Evolutionary conservation across 2,329 filamentous ascomycete species (phyloP).

Genomic region (Boeremia lycopersici): DNA sequence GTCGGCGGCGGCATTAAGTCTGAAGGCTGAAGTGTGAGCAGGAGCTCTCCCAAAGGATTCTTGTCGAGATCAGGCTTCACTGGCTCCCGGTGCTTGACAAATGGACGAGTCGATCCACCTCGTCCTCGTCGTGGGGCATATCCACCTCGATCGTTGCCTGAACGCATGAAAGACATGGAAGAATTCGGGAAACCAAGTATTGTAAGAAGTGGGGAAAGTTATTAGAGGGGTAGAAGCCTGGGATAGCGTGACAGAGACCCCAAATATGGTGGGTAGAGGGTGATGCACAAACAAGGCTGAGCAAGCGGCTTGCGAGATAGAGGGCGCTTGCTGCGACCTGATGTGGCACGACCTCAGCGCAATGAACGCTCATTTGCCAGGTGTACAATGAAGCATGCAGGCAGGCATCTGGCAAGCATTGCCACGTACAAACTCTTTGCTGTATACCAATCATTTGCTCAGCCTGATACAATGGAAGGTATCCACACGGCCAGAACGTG

Average conservation of each 20-base stretch:
- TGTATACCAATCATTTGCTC: conserved; percentile 36
- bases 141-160: conserved; percentile 23
- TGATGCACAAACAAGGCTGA: conserved; percentile 37
- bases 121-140: conserved; percentile 31
- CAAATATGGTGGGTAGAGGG: neutral
- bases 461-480: conserved; percentile 7
- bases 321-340: conserved; percentile 19
- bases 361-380: conserved; percentile 22
- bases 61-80: conserved; percentile 30
- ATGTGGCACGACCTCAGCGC: conserved; percentile 26
- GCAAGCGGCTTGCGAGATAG: conserved; percentile 20
- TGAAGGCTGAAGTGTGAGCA: conserved; percentile 25
- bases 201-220: neutral
- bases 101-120: conserved; percentile 18
- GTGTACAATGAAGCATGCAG: conserved; percentile 22
- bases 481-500: neutral
- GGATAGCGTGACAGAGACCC: neutral
- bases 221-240: neutral
- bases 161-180: neutral
- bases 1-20: conserved; percentile 11
- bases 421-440: conserved; percentile 17
- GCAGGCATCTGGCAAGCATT: conserved; percentile 16
- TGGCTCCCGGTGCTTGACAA: conserved; percentile 14
- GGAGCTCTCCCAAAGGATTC: conserved; percentile 39
- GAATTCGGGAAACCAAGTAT: neutral